These are phyloP conservation scores for Solanum aculeatissimum DNA, from an alignment of 305 asterid genomes.

Conservation along the genomic window DNA sequence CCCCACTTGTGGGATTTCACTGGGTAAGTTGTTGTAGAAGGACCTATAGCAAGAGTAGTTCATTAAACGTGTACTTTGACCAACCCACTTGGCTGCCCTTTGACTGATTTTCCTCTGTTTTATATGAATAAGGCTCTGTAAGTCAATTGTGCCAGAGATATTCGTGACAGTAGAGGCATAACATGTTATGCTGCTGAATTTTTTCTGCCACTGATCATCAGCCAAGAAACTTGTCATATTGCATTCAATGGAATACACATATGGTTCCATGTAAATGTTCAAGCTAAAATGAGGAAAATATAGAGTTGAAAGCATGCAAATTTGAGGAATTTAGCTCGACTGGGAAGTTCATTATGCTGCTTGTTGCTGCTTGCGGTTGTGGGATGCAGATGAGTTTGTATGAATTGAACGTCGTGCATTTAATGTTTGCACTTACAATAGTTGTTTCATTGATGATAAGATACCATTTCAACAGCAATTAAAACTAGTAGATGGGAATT, in stretches of 20 bases:
- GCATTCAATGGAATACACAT: neutral
- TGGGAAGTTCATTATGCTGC: neutral
- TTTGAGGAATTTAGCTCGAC: neutral
- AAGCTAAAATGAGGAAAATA: neutral
- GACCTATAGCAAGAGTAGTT: neutral
- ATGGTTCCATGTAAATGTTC: neutral
- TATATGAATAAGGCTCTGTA: neutral
- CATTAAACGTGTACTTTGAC: neutral
- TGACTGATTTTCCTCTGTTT: neutral
- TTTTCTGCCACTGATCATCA: neutral
- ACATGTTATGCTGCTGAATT: neutral
- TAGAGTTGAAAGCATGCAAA: neutral
- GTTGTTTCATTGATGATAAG: neutral
- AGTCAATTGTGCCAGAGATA: neutral
- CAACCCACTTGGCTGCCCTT: neutral
- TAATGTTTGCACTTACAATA: neutral
- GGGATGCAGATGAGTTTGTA: neutral
- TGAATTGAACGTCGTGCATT: neutral
- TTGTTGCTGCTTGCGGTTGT: neutral
- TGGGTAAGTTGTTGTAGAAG: neutral
- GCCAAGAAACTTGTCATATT: neutral
- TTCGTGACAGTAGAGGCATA: neutral
- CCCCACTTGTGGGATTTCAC: too few species aligned
- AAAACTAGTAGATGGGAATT: neutral
- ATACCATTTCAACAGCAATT: neutral